Percentiles rank a stretch among this genome's conserved stretches.
phyloP scores from a whole-genome alignment of 2,329 filamentous ascomycete species.

The Akanthomyces dipterigenus region DNA sequence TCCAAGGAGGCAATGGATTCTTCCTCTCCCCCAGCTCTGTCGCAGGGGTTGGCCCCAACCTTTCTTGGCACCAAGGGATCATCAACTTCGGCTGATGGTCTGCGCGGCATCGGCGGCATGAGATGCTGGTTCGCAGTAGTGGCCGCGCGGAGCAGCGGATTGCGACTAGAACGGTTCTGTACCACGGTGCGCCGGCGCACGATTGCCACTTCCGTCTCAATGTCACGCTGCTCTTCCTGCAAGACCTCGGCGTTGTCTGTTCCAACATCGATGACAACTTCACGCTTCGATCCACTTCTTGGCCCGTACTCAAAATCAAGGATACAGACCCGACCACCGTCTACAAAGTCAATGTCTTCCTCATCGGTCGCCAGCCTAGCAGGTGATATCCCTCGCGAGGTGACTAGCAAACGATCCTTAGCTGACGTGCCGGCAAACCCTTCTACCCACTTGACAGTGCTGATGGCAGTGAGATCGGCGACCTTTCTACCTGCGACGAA shows the following conservation, averaged over 20 bases:
- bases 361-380: slow-evolving; percentile 55
- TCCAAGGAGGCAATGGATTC: slow-evolving; percentile 39
- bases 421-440: slow-evolving; percentile 40
- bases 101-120: slow-evolving; percentile 25
- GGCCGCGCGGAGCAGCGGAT: slow-evolving; percentile 42
- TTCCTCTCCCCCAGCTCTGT: slow-evolving; percentile 27
- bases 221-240: slow-evolving; percentile 65
- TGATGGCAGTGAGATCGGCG: slow-evolving; percentile 58
- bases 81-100: slow-evolving; percentile 30
- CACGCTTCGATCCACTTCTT: slow-evolving; percentile 46
- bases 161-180: slow-evolving; percentile 46
- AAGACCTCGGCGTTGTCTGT: slow-evolving; percentile 61
- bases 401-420: slow-evolving; percentile 58
- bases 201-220: slow-evolving; percentile 73
- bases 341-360: slow-evolving; percentile 68
- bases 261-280: slow-evolving; percentile 68
- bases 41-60: slow-evolving; percentile 27
- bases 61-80: slow-evolving; percentile 48
- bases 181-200: slow-evolving; percentile 68
- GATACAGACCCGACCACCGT: slow-evolving; percentile 66
- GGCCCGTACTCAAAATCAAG: slow-evolving; percentile 66
- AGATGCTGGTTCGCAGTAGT: slow-evolving; percentile 31
- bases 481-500: slow-evolving; percentile 63
- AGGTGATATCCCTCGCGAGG: slow-evolving; percentile 62
- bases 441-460: slow-evolving; percentile 65